A percentile compares a stretch with the other conserved stretches of the same genome.
These are phyloP conservation scores for Fomitopsis pulvina DNA, from an alignment of 768 basidiomycete species.

Conservation along the genomic window DNA sequence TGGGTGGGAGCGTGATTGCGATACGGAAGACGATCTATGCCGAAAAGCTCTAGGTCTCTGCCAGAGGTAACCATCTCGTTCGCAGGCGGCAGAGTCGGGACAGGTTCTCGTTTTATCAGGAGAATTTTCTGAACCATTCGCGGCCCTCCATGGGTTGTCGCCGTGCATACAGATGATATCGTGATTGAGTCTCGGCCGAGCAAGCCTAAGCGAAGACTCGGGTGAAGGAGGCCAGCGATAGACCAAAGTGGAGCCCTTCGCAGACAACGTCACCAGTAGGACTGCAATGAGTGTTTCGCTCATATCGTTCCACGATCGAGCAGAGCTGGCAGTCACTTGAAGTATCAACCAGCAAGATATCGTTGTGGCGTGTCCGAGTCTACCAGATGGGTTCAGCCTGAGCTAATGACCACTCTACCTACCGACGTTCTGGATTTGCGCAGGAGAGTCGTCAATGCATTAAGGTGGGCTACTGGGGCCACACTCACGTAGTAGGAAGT, in stretches of 20 bases:
- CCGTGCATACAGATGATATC: conserved; percentile 41
- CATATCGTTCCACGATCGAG: conserved; percentile 31
- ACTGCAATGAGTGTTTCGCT: conserved; percentile 76
- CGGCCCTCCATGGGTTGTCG: conserved; percentile 72
- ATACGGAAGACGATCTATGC: conserved; percentile 47
- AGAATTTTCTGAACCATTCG: conserved; percentile 39
- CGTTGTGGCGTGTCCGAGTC: too few species aligned
- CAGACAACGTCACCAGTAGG: conserved; percentile 78
- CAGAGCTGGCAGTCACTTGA: too few species aligned
- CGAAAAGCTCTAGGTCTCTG: conserved; percentile 38
- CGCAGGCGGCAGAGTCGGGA: conserved; percentile 11
- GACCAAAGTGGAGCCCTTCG: conserved; percentile 71
- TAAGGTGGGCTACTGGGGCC: too few species aligned
- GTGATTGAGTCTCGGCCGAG: conserved; percentile 55
- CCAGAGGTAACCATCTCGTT: conserved; percentile 55
- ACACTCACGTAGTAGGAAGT: too few species aligned
- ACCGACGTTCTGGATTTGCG: too few species aligned
- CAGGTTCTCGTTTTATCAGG: conserved; percentile 17
- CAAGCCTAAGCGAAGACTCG: conserved; percentile 54
- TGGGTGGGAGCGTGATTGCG: conserved; percentile 37
- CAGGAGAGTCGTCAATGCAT: too few species aligned
- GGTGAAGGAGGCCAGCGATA: conserved; percentile 84
- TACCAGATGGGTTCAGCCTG: too few species aligned
- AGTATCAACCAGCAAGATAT: too few species aligned
- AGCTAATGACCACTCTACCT: too few species aligned